Base-by-base conservation (phyloP, 1,139 yeast species). In the Lodderomyces oxycetoniae region DNA sequence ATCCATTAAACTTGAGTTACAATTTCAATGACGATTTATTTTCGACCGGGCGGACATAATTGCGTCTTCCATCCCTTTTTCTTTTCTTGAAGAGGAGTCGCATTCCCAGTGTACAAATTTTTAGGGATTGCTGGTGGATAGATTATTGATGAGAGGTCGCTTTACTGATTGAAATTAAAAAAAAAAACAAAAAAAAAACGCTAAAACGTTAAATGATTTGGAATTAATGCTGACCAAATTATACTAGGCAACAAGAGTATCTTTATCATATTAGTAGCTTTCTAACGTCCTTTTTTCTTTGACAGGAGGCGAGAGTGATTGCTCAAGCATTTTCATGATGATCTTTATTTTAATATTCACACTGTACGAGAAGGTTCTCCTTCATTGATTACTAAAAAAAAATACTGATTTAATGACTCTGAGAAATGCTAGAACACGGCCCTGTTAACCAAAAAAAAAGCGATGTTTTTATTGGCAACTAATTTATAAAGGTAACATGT, bases 41-140 rank as follows among this genome's bases (percentile, higher is more conserved):
- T 62, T 70, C 78, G 84, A 79, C 85, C 84, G 84, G 86, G 86
- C 86, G 86, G 86, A 77, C 86, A 77, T 77, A 79, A 57, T 55
- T 55, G 63, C 59, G 58, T 40, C 34, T 53, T 45, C 51, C 59
- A 59, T 63, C 78, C 71, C 77, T 63, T n/a, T n/a, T n/a, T 52
- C 54, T 35, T 49, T 63, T 64, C 70, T 62, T 55, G 58, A 51
- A 31, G 59, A 73, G 82, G 79, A 77, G 78, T 54, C 74, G 77
- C 73, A 58, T 55, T 58, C 68, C 74, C 28, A 60, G 85, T 78
- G 86, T 79, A 79, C 85, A 77, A 67, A 59, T 59, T 73, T 63
- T 31, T 61, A 65, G 74, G 64, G 64, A n/a, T 54, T 61, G 73
- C 61, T 74, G 84, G 59, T 56, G 61, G 52, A 42, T 47, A 26